Percentiles rank a stretch among this genome's conserved stretches.
phyloP scores from a whole-genome alignment of 139 green algal genomes.

The Penium margaritaceum region DNA sequence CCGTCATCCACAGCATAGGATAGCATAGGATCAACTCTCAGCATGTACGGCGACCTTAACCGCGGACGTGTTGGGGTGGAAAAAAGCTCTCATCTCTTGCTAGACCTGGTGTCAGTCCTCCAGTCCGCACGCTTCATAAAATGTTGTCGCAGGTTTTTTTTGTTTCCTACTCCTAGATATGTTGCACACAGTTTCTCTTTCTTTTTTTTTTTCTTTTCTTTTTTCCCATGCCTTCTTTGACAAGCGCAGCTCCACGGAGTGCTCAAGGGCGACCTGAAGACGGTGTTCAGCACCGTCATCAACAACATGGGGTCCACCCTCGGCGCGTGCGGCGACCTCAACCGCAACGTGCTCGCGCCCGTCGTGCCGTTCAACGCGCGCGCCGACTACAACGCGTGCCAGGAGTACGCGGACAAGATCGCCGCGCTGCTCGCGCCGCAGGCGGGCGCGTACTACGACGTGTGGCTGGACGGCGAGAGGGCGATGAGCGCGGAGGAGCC shows the following conservation, averaged over 20 bases:
- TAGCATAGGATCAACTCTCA: too few relatives aligned
- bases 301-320: constrained; percentile 96
- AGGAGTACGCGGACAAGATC: constrained; percentile 59
- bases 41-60: too few relatives aligned
- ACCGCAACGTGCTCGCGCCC: constrained; percentile 88
- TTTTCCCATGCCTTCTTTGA: neutral
- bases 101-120: too few relatives aligned
- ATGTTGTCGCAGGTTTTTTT: too few relatives aligned
- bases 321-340: constrained; percentile 91
- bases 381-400: constrained; percentile 66
- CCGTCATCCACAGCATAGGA: too few relatives aligned
- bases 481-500: constrained; percentile 49
- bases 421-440: constrained; percentile 80
- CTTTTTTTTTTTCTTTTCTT: neutral
- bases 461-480: constrained; percentile 99
- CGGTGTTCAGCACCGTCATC: constrained; percentile 88
- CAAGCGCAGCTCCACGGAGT: constrained; percentile 88
- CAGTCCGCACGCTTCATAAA: too few relatives aligned
- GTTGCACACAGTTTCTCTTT: too few relatives aligned
- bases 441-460: constrained; percentile 95
- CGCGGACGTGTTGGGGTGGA: too few relatives aligned
- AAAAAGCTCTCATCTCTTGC: too few relatives aligned
- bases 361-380: constrained; percentile 68
- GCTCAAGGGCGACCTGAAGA: constrained; percentile 96
- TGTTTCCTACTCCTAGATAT: too few relatives aligned